These are phyloP conservation scores for Dothistroma septosporum DNA, from an alignment of 2,329 filamentous ascomycete species.

Conservation along the genomic window DNA sequence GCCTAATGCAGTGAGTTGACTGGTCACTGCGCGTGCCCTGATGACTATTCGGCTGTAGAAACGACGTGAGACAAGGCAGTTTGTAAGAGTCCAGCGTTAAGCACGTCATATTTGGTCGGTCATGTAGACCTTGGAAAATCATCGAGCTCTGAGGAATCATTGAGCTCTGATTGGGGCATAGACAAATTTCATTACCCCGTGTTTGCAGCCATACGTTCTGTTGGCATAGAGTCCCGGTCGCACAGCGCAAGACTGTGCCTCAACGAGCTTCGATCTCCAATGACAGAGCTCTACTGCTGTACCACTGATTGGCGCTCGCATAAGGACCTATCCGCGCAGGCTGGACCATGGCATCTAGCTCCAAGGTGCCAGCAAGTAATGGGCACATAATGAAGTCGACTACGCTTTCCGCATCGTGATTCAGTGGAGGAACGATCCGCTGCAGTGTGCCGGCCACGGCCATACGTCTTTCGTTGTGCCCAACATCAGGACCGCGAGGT, in stretches of 20 bases:
- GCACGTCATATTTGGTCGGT: neutral
- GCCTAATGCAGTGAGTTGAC: neutral
- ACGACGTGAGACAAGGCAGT: too few species aligned
- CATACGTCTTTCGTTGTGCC: slow-evolving; percentile 14
- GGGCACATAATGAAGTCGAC: slow-evolving; percentile 26
- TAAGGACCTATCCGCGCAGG: slow-evolving; percentile 12
- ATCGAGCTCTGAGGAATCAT: neutral
- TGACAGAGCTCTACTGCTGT: neutral
- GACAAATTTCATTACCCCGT: neutral
- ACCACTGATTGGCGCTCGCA: neutral
- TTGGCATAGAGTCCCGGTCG: neutral
- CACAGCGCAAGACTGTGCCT: neutral
- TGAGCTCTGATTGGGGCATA: neutral
- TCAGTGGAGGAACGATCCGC: slow-evolving; percentile 18
- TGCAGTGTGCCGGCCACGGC: slow-evolving; percentile 21
- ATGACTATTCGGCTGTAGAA: too few species aligned
- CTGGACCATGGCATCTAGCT: slow-evolving; percentile 15
- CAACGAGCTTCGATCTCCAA: neutral
- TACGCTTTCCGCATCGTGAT: slow-evolving; percentile 7
- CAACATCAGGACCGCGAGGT: slow-evolving; percentile 1
- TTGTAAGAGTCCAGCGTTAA: neutral
- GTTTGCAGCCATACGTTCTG: too few species aligned
- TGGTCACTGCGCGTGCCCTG: neutral
- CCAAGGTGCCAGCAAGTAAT: slow-evolving; percentile 19
- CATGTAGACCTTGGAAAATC: neutral